Conservation (phyloP, 2,329 filamentous ascomycete genomes). For the Calonectria montana region DNA sequence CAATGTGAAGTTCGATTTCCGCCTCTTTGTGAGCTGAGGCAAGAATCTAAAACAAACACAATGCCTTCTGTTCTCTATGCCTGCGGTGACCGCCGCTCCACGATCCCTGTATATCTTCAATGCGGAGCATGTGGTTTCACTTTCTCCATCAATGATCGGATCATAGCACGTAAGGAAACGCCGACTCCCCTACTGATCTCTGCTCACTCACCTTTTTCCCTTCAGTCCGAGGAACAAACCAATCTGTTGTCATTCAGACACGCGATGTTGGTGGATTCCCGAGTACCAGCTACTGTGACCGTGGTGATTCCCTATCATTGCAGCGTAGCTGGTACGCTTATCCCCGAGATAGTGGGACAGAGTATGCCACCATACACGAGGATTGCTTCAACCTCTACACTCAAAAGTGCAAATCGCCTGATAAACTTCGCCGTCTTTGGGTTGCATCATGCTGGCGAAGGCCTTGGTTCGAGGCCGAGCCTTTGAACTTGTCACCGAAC, state of each 20-base stretch:
- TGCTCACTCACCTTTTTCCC: neutral
- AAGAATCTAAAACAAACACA: neutral
- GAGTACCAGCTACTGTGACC: slow-evolving; percentile 7
- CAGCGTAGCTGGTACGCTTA: slow-evolving; percentile 10
- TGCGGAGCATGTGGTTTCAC: slow-evolving; percentile 13
- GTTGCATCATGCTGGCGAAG: slow-evolving; percentile 2
- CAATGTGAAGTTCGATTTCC: neutral
- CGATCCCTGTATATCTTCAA: slow-evolving; percentile 7
- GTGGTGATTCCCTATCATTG: neutral
- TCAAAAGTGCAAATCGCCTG: neutral
- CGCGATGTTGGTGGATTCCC: slow-evolving; percentile 9
- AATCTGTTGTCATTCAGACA: neutral
- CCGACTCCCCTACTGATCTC: neutral
- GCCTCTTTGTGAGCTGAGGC: neutral
- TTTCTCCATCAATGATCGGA: slow-evolving; percentile 1
- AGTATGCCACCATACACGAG: slow-evolving; percentile 3
- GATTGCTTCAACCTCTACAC: slow-evolving; percentile 3
- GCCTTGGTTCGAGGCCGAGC: slow-evolving; percentile 9
- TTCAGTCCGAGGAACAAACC: neutral
- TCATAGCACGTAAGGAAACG: slow-evolving; percentile 4
- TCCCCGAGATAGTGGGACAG: neutral
- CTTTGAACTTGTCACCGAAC: neutral
- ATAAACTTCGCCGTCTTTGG: slow-evolving; percentile 5
- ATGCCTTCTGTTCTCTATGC: slow-evolving; percentile 6
- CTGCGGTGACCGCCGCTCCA: neutral